Evolutionary conservation across 768 basidiomycete species (phyloP).

Genomic region (Mycena indigotica): DNA sequence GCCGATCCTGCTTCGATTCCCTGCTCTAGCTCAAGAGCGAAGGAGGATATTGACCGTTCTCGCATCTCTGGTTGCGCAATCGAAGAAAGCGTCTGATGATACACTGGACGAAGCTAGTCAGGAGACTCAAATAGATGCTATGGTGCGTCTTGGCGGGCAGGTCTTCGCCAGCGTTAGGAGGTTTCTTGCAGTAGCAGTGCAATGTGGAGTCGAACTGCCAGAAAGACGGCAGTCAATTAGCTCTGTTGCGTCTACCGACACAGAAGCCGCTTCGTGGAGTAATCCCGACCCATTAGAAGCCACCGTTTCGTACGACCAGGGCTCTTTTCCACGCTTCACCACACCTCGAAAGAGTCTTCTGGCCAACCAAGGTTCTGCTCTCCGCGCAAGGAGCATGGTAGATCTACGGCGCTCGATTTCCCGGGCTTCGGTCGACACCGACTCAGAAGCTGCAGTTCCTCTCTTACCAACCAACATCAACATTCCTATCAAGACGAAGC

Average conservation of each 20-base stretch:
- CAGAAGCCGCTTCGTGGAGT: conserved; percentile 33
- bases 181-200: conserved; percentile 76
- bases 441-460: conserved; percentile 39
- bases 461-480: conserved; percentile 34
- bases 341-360: conserved; percentile 16
- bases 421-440: conserved; percentile 35
- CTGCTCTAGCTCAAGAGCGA: conserved; percentile 72
- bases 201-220: conserved; percentile 73
- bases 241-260: conserved; percentile 33
- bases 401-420: conserved; percentile 42
- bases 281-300: conserved; percentile 34
- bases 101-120: conserved; percentile 45
- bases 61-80: conserved; percentile 79
- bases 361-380: conserved; percentile 27
- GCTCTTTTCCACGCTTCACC: conserved; percentile 11
- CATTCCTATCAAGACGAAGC: conserved; percentile 32
- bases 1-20: conserved; percentile 63
- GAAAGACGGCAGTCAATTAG: conserved; percentile 42
- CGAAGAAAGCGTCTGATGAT: conserved; percentile 65
- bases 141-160: conserved; percentile 80
- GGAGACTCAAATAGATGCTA: conserved; percentile 65
- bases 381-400: conserved; percentile 56
- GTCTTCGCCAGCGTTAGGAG: conserved; percentile 80
- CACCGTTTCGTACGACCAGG: conserved; percentile 31
- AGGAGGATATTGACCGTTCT: conserved; percentile 81